phyloP scores from a whole-genome alignment of 108 stramenopile species.

The Cyclotella kingstonii region DNA sequence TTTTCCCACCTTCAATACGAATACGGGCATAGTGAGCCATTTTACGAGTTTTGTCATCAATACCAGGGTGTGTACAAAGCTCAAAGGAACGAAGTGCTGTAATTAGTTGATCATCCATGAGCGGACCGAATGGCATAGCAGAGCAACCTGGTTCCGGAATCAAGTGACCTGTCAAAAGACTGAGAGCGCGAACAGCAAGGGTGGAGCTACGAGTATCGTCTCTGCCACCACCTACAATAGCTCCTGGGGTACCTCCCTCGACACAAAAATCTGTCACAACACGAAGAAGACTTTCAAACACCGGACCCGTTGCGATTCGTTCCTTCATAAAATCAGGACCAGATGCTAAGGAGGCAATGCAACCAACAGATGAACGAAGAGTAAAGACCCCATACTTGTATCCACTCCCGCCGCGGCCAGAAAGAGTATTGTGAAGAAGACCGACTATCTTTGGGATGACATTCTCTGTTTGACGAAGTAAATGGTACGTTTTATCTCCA shows the following conservation, averaged over 20 bases:
- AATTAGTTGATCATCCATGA: slow-evolving; percentile 79
- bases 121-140: slow-evolving; percentile 73
- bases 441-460: slow-evolving; percentile 89
- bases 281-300: slow-evolving; percentile 83
- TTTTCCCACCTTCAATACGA: slow-evolving; percentile 72
- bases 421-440: slow-evolving; percentile 85
- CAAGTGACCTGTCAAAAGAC: slow-evolving; percentile 73
- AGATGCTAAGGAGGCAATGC: slow-evolving; percentile 83
- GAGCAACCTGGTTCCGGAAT: slow-evolving; percentile 76
- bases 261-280: slow-evolving; percentile 89
- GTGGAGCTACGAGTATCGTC: slow-evolving; percentile 84
- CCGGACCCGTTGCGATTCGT: slow-evolving; percentile 80
- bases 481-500: slow-evolving; percentile 86
- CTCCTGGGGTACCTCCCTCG: slow-evolving; percentile 85
- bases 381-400: slow-evolving; percentile 93
- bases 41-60: slow-evolving; percentile 53
- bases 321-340: slow-evolving; percentile 93
- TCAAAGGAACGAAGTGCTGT: slow-evolving; percentile 76
- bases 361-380: slow-evolving; percentile 84
- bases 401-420: slow-evolving; percentile 85
- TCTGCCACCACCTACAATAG: slow-evolving; percentile 86
- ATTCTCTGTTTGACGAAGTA: slow-evolving; percentile 87
- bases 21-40: slow-evolving; percentile 75
- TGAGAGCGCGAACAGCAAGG: slow-evolving; percentile 77
- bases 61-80: slow-evolving; percentile 49